Evolutionary conservation across 2,329 filamentous ascomycete species (phyloP).

Genomic region (Fusarium sp.): DNA sequence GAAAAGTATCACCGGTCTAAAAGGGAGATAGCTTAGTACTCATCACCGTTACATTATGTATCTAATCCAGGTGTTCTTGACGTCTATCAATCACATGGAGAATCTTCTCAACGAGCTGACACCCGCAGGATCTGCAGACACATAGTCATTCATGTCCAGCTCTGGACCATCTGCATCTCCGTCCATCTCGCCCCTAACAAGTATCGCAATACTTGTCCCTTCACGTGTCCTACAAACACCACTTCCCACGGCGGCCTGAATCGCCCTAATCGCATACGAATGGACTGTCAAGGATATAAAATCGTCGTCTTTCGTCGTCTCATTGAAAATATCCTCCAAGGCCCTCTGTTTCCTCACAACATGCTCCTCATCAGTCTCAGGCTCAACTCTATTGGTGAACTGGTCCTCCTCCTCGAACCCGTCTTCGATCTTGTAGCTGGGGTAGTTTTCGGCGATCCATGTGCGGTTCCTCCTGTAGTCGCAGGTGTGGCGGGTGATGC

Average conservation of each 20-base stretch:
- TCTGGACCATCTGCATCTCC: neutral
- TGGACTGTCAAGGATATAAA: slow-evolving; percentile 62
- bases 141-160: neutral
- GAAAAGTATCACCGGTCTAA: no score
- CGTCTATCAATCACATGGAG: slow-evolving; percentile 12
- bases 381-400: slow-evolving; percentile 56
- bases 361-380: slow-evolving; percentile 60
- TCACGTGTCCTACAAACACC: slow-evolving; percentile 56
- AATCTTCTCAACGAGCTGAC: slow-evolving; percentile 13
- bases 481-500: slow-evolving; percentile 68
- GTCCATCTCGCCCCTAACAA: slow-evolving; percentile 56
- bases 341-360: slow-evolving; percentile 51
- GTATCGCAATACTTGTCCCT: slow-evolving; percentile 62
- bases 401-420: slow-evolving; percentile 64
- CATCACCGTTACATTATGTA: neutral
- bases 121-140: neutral
- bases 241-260: slow-evolving; percentile 54
- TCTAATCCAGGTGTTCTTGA: neutral
- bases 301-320: slow-evolving; percentile 46
- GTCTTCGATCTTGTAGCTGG: slow-evolving; percentile 59
- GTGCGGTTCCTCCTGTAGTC: slow-evolving; percentile 60
- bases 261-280: slow-evolving; percentile 55
- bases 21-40: no score
- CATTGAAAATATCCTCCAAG: slow-evolving; percentile 57
- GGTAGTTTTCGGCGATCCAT: slow-evolving; percentile 59